phyloP scores from a whole-genome alignment of 164 flowering plant genomes.

The Vitis riparia region DNA sequence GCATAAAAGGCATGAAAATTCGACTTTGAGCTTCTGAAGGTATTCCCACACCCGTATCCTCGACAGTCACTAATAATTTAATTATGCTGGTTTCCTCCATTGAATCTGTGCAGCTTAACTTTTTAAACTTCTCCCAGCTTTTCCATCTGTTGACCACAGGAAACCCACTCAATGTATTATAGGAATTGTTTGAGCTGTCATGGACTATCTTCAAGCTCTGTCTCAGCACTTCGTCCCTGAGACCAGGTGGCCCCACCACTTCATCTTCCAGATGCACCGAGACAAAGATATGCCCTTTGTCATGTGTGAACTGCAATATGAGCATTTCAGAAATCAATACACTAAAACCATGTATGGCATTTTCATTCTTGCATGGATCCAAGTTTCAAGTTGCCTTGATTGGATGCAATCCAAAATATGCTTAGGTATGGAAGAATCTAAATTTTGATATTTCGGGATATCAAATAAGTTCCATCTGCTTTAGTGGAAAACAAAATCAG shows the following conservation, averaged over 20 bases:
- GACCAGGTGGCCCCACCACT: slow-evolving; percentile 28
- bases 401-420: too few species aligned
- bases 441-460: too few species aligned
- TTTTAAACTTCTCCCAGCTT: slow-evolving; percentile 74
- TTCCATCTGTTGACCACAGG: slow-evolving; percentile 75
- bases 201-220: slow-evolving; percentile 31
- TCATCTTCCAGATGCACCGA: slow-evolving; percentile 81
- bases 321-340: not conserved
- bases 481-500: too few species aligned
- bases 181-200: slow-evolving; percentile 24
- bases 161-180: slow-evolving; percentile 72
- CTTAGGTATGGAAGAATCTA: too few species aligned
- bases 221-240: slow-evolving; percentile 44
- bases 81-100: slow-evolving; percentile 34
- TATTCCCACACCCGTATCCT: slow-evolving; percentile 94
- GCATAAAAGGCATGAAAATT: slow-evolving; percentile 91
- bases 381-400: too few species aligned
- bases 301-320: slow-evolving; percentile 58
- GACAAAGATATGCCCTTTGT: slow-evolving; percentile 78
- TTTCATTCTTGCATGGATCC: too few species aligned
- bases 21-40: slow-evolving; percentile 68
- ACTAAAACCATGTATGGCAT: too few species aligned
- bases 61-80: slow-evolving; percentile 77
- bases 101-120: slow-evolving; percentile 21
- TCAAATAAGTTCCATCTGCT: too few species aligned